Conservation (phyloP, 768 basidiomycete species). For the Phlebiopsis gigantea region DNA sequence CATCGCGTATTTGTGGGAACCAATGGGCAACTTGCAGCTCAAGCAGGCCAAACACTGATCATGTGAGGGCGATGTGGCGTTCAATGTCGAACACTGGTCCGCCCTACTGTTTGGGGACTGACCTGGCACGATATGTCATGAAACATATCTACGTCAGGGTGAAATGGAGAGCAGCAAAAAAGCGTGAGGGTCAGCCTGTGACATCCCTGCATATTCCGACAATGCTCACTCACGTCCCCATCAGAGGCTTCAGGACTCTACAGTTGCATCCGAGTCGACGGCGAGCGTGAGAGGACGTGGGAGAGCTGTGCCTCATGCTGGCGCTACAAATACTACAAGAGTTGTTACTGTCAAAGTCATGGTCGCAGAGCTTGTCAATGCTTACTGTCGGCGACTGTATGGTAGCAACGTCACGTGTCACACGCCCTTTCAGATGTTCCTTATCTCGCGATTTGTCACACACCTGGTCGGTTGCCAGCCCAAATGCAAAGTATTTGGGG, state of each 20-base stretch:
- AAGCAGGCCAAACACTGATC: neutral
- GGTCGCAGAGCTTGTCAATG: too few species aligned
- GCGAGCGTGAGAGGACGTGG: too few species aligned
- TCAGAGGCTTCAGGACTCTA: neutral
- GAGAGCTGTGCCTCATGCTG: too few species aligned
- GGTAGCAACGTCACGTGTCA: constrained; percentile 1
- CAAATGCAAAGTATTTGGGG: neutral
- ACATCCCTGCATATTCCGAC: neutral
- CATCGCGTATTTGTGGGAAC: neutral
- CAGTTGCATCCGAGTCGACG: neutral
- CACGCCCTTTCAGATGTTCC: neutral
- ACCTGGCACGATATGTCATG: neutral
- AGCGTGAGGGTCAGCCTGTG: neutral
- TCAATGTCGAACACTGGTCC: neutral
- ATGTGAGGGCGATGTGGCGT: neutral
- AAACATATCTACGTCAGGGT: neutral
- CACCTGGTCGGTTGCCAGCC: neutral
- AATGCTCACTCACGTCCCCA: constrained; percentile 1
- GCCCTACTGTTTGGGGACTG: neutral
- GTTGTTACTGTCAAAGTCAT: neutral
- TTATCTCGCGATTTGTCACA: neutral
- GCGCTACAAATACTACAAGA: neutral
- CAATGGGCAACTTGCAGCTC: neutral
- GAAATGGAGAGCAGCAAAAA: neutral
- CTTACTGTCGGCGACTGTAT: neutral